Evolutionary conservation across 2,329 filamentous ascomycete genomes (phyloP).

Genomic region (Helotiales sp.): DNA sequence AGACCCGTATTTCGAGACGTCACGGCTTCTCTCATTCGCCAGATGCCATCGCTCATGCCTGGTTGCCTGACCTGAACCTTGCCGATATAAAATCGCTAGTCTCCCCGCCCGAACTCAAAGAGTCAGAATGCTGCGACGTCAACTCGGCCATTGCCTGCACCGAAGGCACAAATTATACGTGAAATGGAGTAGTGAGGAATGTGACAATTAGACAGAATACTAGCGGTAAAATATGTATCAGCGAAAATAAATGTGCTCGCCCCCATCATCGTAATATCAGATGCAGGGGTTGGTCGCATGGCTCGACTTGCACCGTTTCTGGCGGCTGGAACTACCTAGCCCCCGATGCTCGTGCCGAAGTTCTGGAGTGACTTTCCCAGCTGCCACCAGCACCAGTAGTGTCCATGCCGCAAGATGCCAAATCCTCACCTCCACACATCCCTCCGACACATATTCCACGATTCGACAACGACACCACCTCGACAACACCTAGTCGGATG

Average conservation of each 20-base stretch:
- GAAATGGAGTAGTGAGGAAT: not conserved
- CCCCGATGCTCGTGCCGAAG: not conserved
- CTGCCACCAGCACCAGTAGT: no score
- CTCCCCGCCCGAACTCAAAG: not conserved
- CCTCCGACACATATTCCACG: conserved; percentile 1
- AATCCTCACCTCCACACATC: not conserved
- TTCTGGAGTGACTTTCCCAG: not conserved
- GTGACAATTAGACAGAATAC: no score
- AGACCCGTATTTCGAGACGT: no score
- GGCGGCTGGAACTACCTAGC: not conserved
- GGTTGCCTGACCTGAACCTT: not conserved
- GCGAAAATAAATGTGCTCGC: not conserved
- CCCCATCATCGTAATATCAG: not conserved
- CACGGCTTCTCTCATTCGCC: not conserved
- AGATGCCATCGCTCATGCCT: no score
- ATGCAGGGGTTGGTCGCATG: not conserved
- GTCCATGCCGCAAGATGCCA: not conserved
- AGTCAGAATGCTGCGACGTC: not conserved
- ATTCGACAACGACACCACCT: not conserved
- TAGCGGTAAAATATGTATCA: no score
- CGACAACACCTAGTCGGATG: not conserved
- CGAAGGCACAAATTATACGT: not conserved
- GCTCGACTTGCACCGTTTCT: not conserved
- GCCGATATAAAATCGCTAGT: not conserved
- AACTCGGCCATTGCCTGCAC: not conserved